Evolutionary conservation across 495 filamentous ascomycete genomes (phyloP).

Genomic region (Penicillium diatomitis): DNA sequence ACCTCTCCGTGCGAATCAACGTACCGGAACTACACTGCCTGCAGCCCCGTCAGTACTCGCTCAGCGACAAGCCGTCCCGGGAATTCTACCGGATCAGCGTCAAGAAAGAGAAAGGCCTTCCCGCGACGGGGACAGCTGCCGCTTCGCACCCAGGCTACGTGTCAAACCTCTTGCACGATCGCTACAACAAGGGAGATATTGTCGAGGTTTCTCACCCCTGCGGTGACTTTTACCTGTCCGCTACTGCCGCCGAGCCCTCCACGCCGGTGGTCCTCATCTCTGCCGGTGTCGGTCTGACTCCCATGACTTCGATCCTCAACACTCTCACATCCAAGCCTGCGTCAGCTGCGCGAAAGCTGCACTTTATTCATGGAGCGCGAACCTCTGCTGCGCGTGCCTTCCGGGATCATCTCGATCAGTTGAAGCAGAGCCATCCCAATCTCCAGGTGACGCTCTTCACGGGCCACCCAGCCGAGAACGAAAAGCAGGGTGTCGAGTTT

Average conservation of each 20-base stretch:
- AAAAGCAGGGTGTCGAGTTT: constrained; percentile 47
- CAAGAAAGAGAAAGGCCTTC: constrained; percentile 52
- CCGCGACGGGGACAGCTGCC: constrained; percentile 31
- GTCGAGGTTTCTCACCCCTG: constrained; percentile 57
- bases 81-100: constrained; percentile 63
- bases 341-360: constrained; percentile 34
- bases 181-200: constrained; percentile 46
- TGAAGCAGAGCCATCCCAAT: constrained; percentile 32
- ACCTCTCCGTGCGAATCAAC: constrained; percentile 51
- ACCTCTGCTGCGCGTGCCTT: constrained; percentile 32
- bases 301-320: constrained; percentile 60
- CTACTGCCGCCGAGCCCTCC: constrained; percentile 5
- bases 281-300: constrained; percentile 61
- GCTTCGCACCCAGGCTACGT: constrained; percentile 50
- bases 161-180: constrained; percentile 60
- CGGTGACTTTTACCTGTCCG: constrained; percentile 60
- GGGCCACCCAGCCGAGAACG: constrained; percentile 25
- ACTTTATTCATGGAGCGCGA: constrained; percentile 55
- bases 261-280: constrained; percentile 57
- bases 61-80: constrained; percentile 49
- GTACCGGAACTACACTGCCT: constrained; percentile 48
- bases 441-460: constrained; percentile 33
- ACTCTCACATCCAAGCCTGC: constrained; percentile 32
- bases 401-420: constrained; percentile 36
- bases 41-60: constrained; percentile 66